Evolutionary conservation across 169 alveolate species (phyloP), one percentile per base, ranked within the genome.

Genomic region (Plasmodium chabaudi): DNA sequence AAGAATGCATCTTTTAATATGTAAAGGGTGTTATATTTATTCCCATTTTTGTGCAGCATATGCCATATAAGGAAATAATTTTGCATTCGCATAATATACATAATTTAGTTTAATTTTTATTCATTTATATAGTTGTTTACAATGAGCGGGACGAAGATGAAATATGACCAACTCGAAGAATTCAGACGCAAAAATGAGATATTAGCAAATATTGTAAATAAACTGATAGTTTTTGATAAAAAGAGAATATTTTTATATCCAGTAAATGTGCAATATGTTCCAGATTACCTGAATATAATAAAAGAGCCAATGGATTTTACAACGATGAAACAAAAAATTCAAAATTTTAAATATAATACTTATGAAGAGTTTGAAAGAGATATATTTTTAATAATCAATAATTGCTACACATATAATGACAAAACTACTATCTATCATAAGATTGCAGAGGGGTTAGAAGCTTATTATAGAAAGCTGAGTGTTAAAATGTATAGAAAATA

Each of bases 231-330:
- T 23, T 91, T 92, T 61, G 97, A 94, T 71, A 94, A 93, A 72
- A 92, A 94, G 44, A 91, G 87, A 53, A 72, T 92, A 69, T 97
- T 97, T 88, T 88, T 95, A 39, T 96, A 96, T 56, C 99, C 99
- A 4, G 99, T 97, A 13, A 94, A 96, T 70, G 91, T 92, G 21
- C 95, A 95, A 46, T 91, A 93, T 55, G 98, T 96, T 0, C 97
- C 98, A 1, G 99, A 98, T 91, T 98, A 98, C 87, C 94, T 94
- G 84, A 95, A 96, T 34, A 94, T 95, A 15, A 96, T 98, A 49
- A 96, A 95, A 64, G 96, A 96, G 34, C 99, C 99, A 3, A 96
- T 97, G 96, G 99, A 97, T 92, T 93, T 98, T 61, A 93, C 94
- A 39, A 96, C 98, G 10, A 95, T 98, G 94, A 87, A 92, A 73